A percentile compares a stretch with the other conserved stretches of the same genome.
These are phyloP conservation scores for Calonectria hongkongensis DNA, from an alignment of 2,329 filamentous ascomycete genomes.

Conservation along the genomic window DNA sequence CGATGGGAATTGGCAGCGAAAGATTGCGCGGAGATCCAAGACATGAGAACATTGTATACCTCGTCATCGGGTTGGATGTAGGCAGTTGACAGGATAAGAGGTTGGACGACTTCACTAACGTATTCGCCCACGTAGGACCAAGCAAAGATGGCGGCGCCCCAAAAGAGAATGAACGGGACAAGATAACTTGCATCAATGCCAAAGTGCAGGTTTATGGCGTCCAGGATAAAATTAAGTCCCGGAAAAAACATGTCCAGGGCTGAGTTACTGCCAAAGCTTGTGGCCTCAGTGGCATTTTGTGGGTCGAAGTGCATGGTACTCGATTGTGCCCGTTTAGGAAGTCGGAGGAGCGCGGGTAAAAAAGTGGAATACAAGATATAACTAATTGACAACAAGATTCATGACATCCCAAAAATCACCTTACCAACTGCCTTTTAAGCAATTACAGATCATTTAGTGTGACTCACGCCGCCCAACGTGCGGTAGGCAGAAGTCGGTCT, in stretches of 20 bases:
- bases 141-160: not conserved
- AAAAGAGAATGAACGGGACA: not conserved
- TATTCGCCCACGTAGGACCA: slow-evolving; percentile 2
- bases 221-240: not conserved
- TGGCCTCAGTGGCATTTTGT: not conserved
- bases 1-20: not conserved
- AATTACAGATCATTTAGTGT: not conserved
- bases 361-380: not conserved
- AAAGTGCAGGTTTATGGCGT: not conserved
- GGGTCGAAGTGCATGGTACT: not conserved
- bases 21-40: slow-evolving; percentile 1
- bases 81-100: not conserved
- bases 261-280: not conserved
- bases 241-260: not conserved
- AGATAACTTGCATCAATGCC: not conserved
- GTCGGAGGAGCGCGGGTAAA: slow-evolving; percentile 21
- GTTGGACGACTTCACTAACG: not conserved
- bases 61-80: slow-evolving; percentile 4
- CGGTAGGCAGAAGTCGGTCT: not conserved
- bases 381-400: not conserved
- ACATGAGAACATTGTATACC: slow-evolving; percentile 9
- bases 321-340: not conserved
- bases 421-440: not conserved
- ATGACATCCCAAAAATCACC: not conserved
- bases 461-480: not conserved